Base-by-base conservation (phyloP, 768 basidiomycete genomes). In the Austroboletus festivus region DNA sequence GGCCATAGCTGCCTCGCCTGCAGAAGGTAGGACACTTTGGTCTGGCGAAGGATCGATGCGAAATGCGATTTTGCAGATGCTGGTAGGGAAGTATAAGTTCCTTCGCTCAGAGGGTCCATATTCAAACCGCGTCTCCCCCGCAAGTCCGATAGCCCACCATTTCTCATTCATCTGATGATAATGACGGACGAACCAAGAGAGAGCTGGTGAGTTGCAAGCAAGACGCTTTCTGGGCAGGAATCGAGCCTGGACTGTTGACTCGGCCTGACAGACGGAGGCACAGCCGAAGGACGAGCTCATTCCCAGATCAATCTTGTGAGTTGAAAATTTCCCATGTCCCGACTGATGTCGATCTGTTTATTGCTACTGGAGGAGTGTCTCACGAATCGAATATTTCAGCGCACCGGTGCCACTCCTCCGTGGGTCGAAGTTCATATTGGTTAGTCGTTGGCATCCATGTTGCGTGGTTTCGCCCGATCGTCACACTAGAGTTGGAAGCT, bases 41-140 rank as follows among this genome's bases (percentile, higher is more conserved):
- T 79, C 78, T 2, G 88, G 88, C 0, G 86, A 92, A 11, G 90
- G 92, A 64, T 72, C 75, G 7, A 72, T 80, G 1, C 71, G 81
- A 45, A 83, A 88, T 67, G 77, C 82, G 0, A 83, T 93, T 1
- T 71, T 90, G 16, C 78, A 89, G 19, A 93, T 94, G 88, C 75
- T 93, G 5, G 76, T 91, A 28, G 90, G 93, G 71, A 86, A 89
- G 62, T 84, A 92, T 71, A 91, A 87, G 65, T 89, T 90, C 1
- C 67, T 91, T 28, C 76, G 87, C n/a, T 76, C 72, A 9, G 82
- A 80, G 9, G n/a, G n/a, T n/a, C n/a, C 62, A 69, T 11, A 75
- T 86, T 37, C 66, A 72, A 51, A 73, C 77, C 1, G 85, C 86
- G 6, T 63, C 70, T 1, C 76, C 74, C 1, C 78, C 78, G 5